Conservation (phyloP, 495 filamentous ascomycete genomes). For the Penicillium cinerascens region DNA sequence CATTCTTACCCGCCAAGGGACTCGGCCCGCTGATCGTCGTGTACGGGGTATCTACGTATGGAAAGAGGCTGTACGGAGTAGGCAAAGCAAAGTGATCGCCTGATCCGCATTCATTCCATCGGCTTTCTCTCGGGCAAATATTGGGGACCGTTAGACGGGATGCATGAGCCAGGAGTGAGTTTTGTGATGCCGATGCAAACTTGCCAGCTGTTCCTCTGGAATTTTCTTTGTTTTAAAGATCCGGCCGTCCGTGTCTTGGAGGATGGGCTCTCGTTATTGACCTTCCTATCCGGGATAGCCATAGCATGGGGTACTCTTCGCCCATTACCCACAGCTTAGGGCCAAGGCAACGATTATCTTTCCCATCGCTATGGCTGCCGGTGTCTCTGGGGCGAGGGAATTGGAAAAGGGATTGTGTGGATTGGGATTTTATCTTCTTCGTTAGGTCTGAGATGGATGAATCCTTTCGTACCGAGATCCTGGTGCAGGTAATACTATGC, state of each 20-base stretch:
- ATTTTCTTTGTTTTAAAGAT: background rate
- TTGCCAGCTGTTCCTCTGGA: background rate
- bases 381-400: background rate
- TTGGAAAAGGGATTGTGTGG: background rate
- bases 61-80: background rate
- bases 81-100: background rate
- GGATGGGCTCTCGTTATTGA: background rate
- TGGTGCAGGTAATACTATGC: too few relatives aligned
- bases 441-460: background rate
- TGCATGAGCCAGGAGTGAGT: background rate
- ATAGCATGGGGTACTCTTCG: background rate
- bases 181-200: too few relatives aligned
- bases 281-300: slow-evolving; percentile 6
- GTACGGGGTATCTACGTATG: background rate
- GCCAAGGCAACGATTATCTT: background rate
- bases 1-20: background rate
- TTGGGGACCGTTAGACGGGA: background rate
- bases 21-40: background rate
- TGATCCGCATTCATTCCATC: background rate
- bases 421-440: too few relatives aligned
- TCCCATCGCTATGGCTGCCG: background rate
- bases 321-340: background rate
- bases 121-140: background rate
- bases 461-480: too few relatives aligned
- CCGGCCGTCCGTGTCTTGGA: background rate